phyloP scores from a whole-genome alignment of 164 flowering plant genomes.

The Chimonanthus praecox region DNA sequence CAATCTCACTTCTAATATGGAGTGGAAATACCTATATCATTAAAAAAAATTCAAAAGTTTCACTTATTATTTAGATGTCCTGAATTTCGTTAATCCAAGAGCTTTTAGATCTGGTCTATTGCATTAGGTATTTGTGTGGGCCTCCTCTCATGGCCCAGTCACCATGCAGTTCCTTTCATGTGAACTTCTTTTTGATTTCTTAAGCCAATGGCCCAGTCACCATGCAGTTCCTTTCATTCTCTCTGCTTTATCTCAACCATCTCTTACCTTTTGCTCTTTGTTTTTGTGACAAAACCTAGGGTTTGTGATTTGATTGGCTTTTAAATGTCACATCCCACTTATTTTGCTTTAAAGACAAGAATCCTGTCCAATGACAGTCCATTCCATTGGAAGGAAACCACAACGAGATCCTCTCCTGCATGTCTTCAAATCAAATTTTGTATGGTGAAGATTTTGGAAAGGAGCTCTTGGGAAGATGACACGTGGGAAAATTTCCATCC shows the following conservation, averaged over 20 bases:
- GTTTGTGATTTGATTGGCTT: neutral
- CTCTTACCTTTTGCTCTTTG: conserved; percentile 1
- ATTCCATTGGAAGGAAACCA: neutral
- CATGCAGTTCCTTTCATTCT: neutral
- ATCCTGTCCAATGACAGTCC: neutral
- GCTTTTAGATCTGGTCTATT: too few species aligned
- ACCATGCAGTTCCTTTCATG: neutral
- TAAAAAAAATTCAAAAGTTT: too few species aligned
- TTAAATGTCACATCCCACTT: neutral
- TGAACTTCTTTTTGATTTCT: neutral
- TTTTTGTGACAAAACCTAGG: conserved; percentile 4
- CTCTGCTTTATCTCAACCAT: neutral
- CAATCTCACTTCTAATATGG: too few species aligned
- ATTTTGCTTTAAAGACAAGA: neutral
- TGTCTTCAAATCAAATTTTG: neutral
- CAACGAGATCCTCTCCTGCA: neutral
- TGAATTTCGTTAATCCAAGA: too few species aligned
- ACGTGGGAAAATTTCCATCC: neutral
- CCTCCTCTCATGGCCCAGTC: neutral
- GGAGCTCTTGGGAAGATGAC: conserved; percentile 2
- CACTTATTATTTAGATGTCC: too few species aligned
- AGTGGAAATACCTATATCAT: too few species aligned
- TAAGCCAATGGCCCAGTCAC: neutral
- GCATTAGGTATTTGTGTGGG: neutral
- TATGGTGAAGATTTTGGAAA: neutral